Evolutionary conservation across 2,329 filamentous ascomycete species (phyloP), one percentile per base, ranked within the genome.

Genomic region (Stagonosporopsis rhizophila): DNA sequence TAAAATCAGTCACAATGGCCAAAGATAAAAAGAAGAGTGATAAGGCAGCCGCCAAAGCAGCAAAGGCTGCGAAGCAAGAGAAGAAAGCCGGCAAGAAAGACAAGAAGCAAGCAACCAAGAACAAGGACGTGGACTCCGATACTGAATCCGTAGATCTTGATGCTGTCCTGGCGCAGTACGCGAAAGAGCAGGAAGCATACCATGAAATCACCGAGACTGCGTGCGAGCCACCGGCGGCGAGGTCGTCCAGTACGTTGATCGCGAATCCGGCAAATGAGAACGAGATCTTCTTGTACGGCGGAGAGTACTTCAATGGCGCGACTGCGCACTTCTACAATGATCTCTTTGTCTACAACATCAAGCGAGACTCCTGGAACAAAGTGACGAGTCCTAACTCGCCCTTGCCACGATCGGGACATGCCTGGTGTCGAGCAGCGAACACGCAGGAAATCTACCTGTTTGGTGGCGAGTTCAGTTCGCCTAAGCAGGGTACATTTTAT

Each of bases 401-500:
- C 1, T 82, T 98, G 32, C 95, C 95, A 12, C 84, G 95, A 58
- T 94, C 89, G 58, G 95, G 95, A 2, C 95, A 98, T 82, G 94
- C 95, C 15, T 97, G 93, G 92, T 96, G 91, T 69, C 86, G 92
- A 56, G 92, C 91, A 54, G 91, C 90, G 44, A 96, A 97, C 76
- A 85, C 89, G 15, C 90, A 89, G 60, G 87, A 90, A 30, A 85
- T 98, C 48, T 99, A 96, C 75, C 80, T 99, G 15, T 98, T 98
- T 71, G 95, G 95, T 62, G 95, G 94, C 59, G 95, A 99, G 78
- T 99, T 99, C 76, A 96, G 91, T 55, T 94, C 89, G 25, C 95
- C 95, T 2, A 98, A 97, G 74, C 95, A 98, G 77, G 95, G 95
- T 4, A 98, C 94, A 0, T 99, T 99, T 71, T 97, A 99, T 76